Evolutionary conservation across 805 yeast species (phyloP), one percentile per base, ranked within the genome.

Genomic region (Cyberlindnera xylosilytica): DNA sequence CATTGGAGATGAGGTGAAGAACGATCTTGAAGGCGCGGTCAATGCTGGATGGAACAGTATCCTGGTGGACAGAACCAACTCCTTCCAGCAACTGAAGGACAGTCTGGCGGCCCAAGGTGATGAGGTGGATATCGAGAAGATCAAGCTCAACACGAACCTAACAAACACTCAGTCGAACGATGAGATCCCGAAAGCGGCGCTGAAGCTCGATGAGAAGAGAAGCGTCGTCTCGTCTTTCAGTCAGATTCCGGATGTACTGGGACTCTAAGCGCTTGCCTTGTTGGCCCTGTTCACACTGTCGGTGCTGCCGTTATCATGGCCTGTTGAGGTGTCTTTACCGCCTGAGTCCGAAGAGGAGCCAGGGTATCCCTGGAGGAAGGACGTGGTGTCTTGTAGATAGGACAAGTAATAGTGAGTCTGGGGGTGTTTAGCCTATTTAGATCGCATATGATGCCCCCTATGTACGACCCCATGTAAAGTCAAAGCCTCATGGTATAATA

Each of bases 41-140:
- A 57, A 60, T 20, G 70, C 81, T 1, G 89, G 89, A 0, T 76
- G 87, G 78, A 78, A 76, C 40, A 79, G 83, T 5, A 63, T 83
- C 1, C 60, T 76, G 19, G 42, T 81, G 4, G 84, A 80, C 53
- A 65, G 86, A 51, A 46, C 53, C 4, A 51, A 66, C 36, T 51
- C 52, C 12, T 60, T 61, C 37, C 62, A 60, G 3, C 56, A 49
- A 28, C 40, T 61, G 16, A 36, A 38, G 24, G 33, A 45, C 26
- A 34, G 34, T 9, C 31, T 47, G 8, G 42, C 41, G 5, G n/a
- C 31, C 4, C 22, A 39, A 16, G 38, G 42, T 2, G 50, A 46
- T 18, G 51, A 48, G 16, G 48, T 37, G 6, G 43, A 38, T 28
- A 31, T 45, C 13, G 45, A 41, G 5, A 38, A 30, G 30, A 39